Evolutionary conservation across 2,329 filamentous ascomycete species (phyloP), one percentile per base, ranked within the genome.

Genomic region (Fusarium annulatum): DNA sequence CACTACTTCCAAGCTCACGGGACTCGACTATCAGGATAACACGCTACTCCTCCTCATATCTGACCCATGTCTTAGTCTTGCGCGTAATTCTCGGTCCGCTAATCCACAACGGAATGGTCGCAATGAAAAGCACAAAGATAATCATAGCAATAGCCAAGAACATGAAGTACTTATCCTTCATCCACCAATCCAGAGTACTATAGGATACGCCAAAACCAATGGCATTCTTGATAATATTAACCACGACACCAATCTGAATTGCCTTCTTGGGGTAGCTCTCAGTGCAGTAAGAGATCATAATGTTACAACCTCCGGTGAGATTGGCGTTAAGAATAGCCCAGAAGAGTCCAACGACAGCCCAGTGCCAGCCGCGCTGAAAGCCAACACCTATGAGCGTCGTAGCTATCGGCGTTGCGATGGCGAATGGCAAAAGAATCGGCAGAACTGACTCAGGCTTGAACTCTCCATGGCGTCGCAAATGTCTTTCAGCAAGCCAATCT

Each of bases 261-360:
- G 49, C 49, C 33, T 52, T 52, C n/a, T 52, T 52, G 2, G 49
- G 49, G 2, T 52, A 52, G 12, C 49, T 52, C n/a, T 52, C 49
- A 4, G 33, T 36, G 33, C 49, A 52, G 1, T 52, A 52, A 0
- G 49, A 52, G 4, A 52, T 52, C 33, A 52, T 14, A 2, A 52
- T 9, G 2, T 52, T 52, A 9, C 49, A 52, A 8, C 33, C 49
- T 23, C 49, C 49, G 0, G 33, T 52, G 6, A 52, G 16, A 36
- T 52, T 36, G 18, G 33, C 49, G 0, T 52, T 36, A 4, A 52
- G 33, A 0, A 52, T 52, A 12, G 33, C 49, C 49, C 49, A 52
- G 9, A 34, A 52, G 11, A 52, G 33, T 1, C 49, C 49, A 3
- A 52, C n/a, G 0, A 52, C 3, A 36, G 49, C 33, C 49, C 49